Conservation (phyloP, 176 grass and related monocot species). For the Rhynchospora breviuscula region DNA sequence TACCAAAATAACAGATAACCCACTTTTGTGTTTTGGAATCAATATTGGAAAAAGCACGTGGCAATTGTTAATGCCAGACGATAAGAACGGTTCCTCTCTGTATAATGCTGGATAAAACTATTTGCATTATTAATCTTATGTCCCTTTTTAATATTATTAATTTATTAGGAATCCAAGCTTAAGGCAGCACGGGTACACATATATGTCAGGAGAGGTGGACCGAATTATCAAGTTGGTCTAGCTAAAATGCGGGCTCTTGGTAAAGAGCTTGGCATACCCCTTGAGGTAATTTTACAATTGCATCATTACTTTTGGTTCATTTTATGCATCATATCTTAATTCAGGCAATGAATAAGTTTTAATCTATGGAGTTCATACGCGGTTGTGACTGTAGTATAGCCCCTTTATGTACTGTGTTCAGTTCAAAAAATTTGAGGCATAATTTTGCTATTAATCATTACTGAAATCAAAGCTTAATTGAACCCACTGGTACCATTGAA, state of each 20-base stretch:
- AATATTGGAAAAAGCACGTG: neutral
- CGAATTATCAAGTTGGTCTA: slow-evolving; percentile 81
- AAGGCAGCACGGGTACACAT: slow-evolving; percentile 76
- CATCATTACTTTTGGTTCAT: neutral
- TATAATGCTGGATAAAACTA: neutral
- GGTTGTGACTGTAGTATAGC: too few relatives aligned
- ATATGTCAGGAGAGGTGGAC: slow-evolving; percentile 76
- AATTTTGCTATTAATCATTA: too few relatives aligned
- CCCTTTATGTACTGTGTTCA: too few relatives aligned
- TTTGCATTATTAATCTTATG: slow-evolving; percentile 8
- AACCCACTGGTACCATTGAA: neutral
- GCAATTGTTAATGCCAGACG: neutral
- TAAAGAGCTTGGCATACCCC: slow-evolving; percentile 53
- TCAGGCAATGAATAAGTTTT: neutral
- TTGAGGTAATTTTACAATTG: slow-evolving; percentile 50
- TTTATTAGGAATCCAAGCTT: slow-evolving; percentile 70
- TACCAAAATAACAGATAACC: neutral
- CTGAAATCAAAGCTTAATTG: neutral
- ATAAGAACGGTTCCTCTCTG: neutral
- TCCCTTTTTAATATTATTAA: neutral
- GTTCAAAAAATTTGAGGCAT: too few relatives aligned
- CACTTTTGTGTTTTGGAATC: neutral
- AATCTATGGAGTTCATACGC: neutral
- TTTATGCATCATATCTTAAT: neutral
- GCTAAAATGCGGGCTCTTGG: slow-evolving; percentile 75